phyloP scores from a whole-genome alignment of 2,329 filamentous ascomycete genomes.

The Fusarium nelsonii region DNA sequence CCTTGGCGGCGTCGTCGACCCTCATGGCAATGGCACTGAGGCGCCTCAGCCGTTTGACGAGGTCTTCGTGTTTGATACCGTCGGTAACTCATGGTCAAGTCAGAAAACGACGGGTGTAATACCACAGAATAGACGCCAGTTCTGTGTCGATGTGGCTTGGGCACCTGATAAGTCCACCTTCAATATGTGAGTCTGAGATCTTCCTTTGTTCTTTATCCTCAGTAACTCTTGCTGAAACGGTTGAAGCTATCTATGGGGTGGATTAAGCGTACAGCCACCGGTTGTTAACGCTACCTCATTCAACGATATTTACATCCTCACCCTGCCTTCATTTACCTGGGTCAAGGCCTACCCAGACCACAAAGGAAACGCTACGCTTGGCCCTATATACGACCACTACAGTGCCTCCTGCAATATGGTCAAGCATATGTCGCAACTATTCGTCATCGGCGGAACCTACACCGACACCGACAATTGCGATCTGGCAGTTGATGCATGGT shows the following conservation, averaged over 20 bases:
- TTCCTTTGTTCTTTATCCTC: no score
- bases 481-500: neutral
- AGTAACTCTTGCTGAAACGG: accelerated
- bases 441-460: constrained; percentile 1
- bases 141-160: constrained; percentile 7
- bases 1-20: neutral
- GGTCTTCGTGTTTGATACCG: neutral
- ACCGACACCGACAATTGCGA: constrained; percentile 2
- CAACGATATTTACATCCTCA: constrained; percentile 8
- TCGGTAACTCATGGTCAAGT: neutral
- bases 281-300: neutral
- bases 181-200: neutral
- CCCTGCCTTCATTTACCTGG: constrained; percentile 4
- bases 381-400: neutral
- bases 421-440: constrained; percentile 3
- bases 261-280: neutral
- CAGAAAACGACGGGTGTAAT: neutral
- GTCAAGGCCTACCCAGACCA: neutral
- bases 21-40: neutral
- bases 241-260: neutral
- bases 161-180: constrained; percentile 2
- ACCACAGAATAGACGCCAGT: neutral
- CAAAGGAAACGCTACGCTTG: neutral
- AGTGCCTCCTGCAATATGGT: constrained; percentile 6
- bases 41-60: neutral